Evolutionary conservation across 345 rosid species (phyloP), one percentile per base, ranked within the genome.

Genomic region (Euphorbia pulcherrima): DNA sequence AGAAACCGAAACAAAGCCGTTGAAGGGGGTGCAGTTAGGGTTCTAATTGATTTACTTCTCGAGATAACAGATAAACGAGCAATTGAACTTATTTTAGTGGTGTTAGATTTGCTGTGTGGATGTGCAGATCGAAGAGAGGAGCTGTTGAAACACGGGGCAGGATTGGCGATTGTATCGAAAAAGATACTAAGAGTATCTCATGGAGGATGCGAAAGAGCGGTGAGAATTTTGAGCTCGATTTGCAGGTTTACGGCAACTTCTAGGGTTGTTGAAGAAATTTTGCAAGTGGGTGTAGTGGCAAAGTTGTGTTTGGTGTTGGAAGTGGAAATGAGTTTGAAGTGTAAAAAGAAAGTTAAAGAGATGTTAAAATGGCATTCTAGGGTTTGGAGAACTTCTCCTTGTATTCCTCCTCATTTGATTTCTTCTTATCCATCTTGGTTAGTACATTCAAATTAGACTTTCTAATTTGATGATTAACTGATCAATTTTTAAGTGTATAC

Each of bases 1-100:
- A 82, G 91, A 61, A 92, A 92, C 85, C 73, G 88, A 69, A 58
- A 84, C 68, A 88, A 82, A 70, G 88, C 84, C 1, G 90, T 85
- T 3, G 83, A 85, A 52, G 87, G 90, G 18, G 83, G 90, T 0
- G 80, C 83, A 0, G 84, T 88, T 11, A 41, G 84, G 0, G 79
- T 79, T 33, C 67, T 90, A 30, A 73, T 85, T 16, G 91, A 88
- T 74, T 82, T 81, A 64, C 91, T 92, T n/a, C 86, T 92, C 8
- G 95, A 88, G 54, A 70, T 83, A 9, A 44, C 78, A 0, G 87
- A 90, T 27, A 84, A 60, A 68, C 76, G 87, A 73, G 50, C 68
- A 20, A 72, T 60, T 17, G 96, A 87, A 72, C 82, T 86, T 79
- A 75, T 75, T 8, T 65, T 91, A 17, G 35, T 56, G 0, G 72